These are phyloP conservation scores for Aspergillus conjunctus DNA, from an alignment of 495 filamentous ascomycete species.

Conservation along the genomic window DNA sequence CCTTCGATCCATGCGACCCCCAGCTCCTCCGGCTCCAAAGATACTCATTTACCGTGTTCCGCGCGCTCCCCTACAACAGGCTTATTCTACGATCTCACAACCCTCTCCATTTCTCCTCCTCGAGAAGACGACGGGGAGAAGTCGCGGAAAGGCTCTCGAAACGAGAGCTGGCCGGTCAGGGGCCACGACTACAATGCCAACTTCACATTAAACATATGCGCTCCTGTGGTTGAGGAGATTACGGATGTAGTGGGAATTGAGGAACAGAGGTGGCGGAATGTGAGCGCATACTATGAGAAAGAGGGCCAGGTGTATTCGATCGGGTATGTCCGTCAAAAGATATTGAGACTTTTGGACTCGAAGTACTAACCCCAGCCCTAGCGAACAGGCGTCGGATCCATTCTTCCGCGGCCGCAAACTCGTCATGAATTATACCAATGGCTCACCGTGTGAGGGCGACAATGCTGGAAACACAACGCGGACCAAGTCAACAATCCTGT, in stretches of 20 bases:
- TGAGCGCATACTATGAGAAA: slow-evolving; percentile 85
- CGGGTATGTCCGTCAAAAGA: slow-evolving; percentile 57
- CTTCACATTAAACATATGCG: slow-evolving; percentile 95
- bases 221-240: slow-evolving; percentile 75
- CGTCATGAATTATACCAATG: slow-evolving; percentile 86
- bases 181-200: slow-evolving; percentile 87
- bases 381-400: slow-evolving; percentile 67
- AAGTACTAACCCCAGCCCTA: slow-evolving; percentile 28
- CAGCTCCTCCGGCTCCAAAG: slow-evolving; percentile 31
- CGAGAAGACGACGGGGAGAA: slow-evolving; percentile 54
- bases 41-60: slow-evolving; percentile 64
- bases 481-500: slow-evolving; percentile 85
- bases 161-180: slow-evolving; percentile 76
- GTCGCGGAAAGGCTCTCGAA: slow-evolving; percentile 58
- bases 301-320: slow-evolving; percentile 79
- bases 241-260: slow-evolving; percentile 72
- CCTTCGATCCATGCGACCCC: slow-evolving; percentile 27
- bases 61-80: slow-evolving; percentile 72
- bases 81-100: slow-evolving; percentile 86
- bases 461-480: slow-evolving; percentile 45
- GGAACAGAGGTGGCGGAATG: slow-evolving; percentile 67
- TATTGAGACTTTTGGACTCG: too few species aligned
- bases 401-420: slow-evolving; percentile 87
- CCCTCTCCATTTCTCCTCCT: slow-evolving; percentile 63
- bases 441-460: slow-evolving; percentile 70